Conservation (phyloP, 805 yeast species). For the Metschnikowia orientalis region DNA sequence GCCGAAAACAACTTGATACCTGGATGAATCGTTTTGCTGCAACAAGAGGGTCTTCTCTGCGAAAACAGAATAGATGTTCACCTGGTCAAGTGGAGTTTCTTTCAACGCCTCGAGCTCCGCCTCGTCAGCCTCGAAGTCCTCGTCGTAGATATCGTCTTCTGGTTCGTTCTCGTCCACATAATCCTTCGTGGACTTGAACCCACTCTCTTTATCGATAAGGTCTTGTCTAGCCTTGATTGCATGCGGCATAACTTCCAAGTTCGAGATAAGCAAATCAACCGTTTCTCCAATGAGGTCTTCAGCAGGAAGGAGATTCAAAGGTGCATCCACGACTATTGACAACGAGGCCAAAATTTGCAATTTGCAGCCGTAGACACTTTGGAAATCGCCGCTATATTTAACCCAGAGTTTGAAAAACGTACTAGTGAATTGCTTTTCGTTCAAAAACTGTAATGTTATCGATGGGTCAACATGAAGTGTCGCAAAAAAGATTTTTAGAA, state of each 20-base stretch:
- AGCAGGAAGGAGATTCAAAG: slow-evolving; percentile 27
- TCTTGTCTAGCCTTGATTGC: slow-evolving; percentile 47
- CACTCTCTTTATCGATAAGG: slow-evolving; percentile 37
- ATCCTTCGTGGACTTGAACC: slow-evolving; percentile 25
- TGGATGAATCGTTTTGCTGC: slow-evolving; percentile 43
- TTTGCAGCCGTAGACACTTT: slow-evolving; percentile 54
- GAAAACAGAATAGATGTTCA: slow-evolving; percentile 68
- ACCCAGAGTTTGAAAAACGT: slow-evolving; percentile 47
- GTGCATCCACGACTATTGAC: slow-evolving; percentile 33
- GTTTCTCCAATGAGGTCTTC: slow-evolving; percentile 34
- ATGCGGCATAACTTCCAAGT: slow-evolving; percentile 42
- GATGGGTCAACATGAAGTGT: slow-evolving; percentile 37
- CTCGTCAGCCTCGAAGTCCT: slow-evolving; percentile 52
- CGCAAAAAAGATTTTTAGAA: slow-evolving; percentile 42
- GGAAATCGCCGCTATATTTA: slow-evolving; percentile 41
- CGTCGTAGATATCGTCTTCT: slow-evolving; percentile 20
- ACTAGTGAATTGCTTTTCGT: slow-evolving; percentile 34
- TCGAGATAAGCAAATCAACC: slow-evolving; percentile 37
- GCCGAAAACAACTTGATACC: slow-evolving; percentile 48
- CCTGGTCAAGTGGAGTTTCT: slow-evolving; percentile 70
- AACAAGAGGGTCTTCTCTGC: slow-evolving; percentile 48
- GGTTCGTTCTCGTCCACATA: slow-evolving; percentile 26
- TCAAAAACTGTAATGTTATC: slow-evolving; percentile 32
- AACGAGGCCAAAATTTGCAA: slow-evolving; percentile 47
- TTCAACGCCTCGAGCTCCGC: slow-evolving; percentile 80